Base-by-base conservation (phyloP, 2,329 filamentous ascomycete species). In the Pyricularia sp. region DNA sequence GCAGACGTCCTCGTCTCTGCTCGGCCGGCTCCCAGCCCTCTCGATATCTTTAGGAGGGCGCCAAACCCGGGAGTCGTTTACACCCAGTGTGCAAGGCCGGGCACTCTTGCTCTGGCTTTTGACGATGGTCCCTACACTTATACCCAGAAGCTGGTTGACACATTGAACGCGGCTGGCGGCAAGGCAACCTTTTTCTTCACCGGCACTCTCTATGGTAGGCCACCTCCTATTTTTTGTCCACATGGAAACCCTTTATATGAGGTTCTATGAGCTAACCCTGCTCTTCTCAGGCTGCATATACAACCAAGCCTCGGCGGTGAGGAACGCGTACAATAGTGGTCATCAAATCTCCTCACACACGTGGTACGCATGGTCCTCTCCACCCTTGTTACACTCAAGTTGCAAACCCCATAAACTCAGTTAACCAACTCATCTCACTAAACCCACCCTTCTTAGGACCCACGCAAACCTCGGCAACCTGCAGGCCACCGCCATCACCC, bases 131-230 rank as follows among this genome's bases (percentile, higher is more conserved):
- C 81, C 1, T 81, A 79, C 66, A 71, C 75, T 64, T 82, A 79
- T 69, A 84, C 81, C 0, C 75, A 72, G 2, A 73, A 75, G 60
- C 73, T 84, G 1, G 73, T 84, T n/a, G 79, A 84, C 68, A 79
- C 78, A 19, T 75, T 84, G 22, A 76, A 82, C 68, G 70, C 71
- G 3, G 77, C 76, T 7, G 77, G 76, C 8, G 81, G 78, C 57
- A 82, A 82, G 70, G 82, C 77, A 6, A 84, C 81, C 2, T 84
- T 82, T 72, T 84, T 83, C 74, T 77, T 78, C 70, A 82, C 79
- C 0, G 80, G 80, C 1, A 81, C 79, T 0, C 73, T 82, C 28
- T 81, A 81, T 62, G 79, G 73, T 70, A 70, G 55, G 67, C 69
- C 69, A 10, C n/a, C 9, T 12, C 5, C n/a, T 55, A 9, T 2